Base-by-base conservation (phyloP, 2,329 filamentous ascomycete genomes). In the Bipolaris cookei region DNA sequence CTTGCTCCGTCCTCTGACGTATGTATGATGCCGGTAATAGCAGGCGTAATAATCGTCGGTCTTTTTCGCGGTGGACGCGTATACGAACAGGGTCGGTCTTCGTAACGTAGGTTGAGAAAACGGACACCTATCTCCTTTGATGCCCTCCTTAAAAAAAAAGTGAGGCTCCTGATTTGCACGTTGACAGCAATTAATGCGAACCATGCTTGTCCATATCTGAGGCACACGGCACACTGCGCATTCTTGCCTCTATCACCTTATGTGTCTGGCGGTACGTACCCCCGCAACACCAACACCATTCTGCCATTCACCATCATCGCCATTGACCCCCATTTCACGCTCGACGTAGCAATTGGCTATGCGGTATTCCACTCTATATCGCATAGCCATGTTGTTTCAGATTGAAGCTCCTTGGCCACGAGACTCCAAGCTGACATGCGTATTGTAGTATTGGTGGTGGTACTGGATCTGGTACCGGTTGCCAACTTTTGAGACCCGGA, bases 51-150 rank as follows among this genome's bases (percentile, higher is more conserved):
- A 25, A 32, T 16, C 11, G 14, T 56, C 54, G 54, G 54, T 42
- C 20, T 37, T 52, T 47, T 42, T 46, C 48, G 3, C 54, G 54
- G 54, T 49, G 34, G 48, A 46, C 54, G 54, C 54, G 54, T 47
- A 47, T 7, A 37, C 32, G 20, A 23, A 25, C 8, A 18, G 32
- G 45, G 41, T 34, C 43, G 49, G 48, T 48, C 49, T 43, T 32
- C 37, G 30, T 45, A 25, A 45, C 32, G 32, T 41, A 47, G 41
- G 39, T 35, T 32, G 49, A 10, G n/a, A 21, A 20, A 20, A 47
- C 20, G 32, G 44, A 11, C 20, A 37, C 3, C 30, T 21, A 37
- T 47, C 13, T 16, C 13, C 8, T 25, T n/a, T 21, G 14, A n/a
- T 25, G 18, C 8, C 32, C 20, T 47, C 20, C 4, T 5, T 11